A percentile compares a stretch with the other conserved stretches of the same genome.
Conservation (phyloP, 345 rosid genomes). For the Brassica napus region Da-Ae NC_063442.1:12744001-12744500, state of each 20-base stretch:
- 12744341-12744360: not conserved
- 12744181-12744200: slow-evolving; percentile 46
- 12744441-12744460: not conserved
- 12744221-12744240: slow-evolving; percentile 75
- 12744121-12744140: slow-evolving; percentile 35
- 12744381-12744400: slow-evolving; percentile 26
- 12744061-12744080: slow-evolving; percentile 34
- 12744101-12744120: slow-evolving; percentile 49
- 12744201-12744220: slow-evolving; percentile 51
- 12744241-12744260: slow-evolving; percentile 99
- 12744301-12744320: slow-evolving; percentile 38
- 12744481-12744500: slow-evolving; percentile 42
- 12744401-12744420: slow-evolving; percentile 43
- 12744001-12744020: slow-evolving; percentile 42
- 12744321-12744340: not conserved
- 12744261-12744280: slow-evolving; percentile 60
- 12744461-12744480: slow-evolving; percentile 53
- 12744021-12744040: slow-evolving; percentile 48
- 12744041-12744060: slow-evolving; percentile 43
- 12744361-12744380: not conserved
- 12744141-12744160: slow-evolving; percentile 35
- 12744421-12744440: slow-evolving; percentile 45
- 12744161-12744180: slow-evolving; percentile 38
- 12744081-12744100: slow-evolving; percentile 38
- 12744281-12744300: slow-evolving; percentile 52